These are phyloP conservation scores for Stropharia rugosoannulata DNA, from an alignment of 768 basidiomycete genomes.

Conservation along the genomic window DNA sequence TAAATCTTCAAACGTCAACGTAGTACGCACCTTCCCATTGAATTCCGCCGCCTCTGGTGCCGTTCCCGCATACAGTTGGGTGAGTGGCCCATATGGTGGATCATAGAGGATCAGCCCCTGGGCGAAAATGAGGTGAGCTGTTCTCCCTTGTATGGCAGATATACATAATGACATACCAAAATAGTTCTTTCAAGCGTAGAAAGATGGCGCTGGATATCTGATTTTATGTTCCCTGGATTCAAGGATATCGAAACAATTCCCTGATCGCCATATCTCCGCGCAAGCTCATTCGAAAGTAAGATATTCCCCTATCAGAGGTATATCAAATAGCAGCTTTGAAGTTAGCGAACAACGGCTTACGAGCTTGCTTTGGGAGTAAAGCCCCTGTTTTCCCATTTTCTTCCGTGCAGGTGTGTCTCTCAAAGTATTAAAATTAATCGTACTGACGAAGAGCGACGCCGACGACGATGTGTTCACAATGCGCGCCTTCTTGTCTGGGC, in stretches of 20 bases:
- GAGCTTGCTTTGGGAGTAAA: slow-evolving; percentile 42
- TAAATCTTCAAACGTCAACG: background rate
- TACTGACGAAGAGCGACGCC: slow-evolving; percentile 22
- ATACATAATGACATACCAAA: background rate
- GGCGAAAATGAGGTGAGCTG: background rate
- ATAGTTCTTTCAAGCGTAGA: background rate
- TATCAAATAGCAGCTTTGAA: background rate
- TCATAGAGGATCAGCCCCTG: background rate
- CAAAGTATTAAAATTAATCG: slow-evolving; percentile 33
- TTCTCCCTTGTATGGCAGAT: background rate
- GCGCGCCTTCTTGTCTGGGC: slow-evolving; percentile 30
- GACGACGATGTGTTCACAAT: slow-evolving; percentile 38
- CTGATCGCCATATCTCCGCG: background rate
- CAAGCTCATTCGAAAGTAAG: slow-evolving; percentile 1
- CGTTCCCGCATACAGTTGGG: slow-evolving; percentile 2
- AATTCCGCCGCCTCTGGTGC: slow-evolving; percentile 16
- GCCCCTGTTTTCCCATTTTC: slow-evolving; percentile 10
- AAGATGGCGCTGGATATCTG: background rate
- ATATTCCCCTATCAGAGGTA: background rate
- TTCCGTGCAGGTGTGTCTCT: slow-evolving; percentile 35
- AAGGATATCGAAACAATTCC: slow-evolving; percentile 1
- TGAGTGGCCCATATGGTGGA: background rate
- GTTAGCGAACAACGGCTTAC: slow-evolving; percentile 18
- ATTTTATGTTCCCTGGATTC: background rate
- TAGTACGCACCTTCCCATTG: slow-evolving; percentile 41